Evolutionary conservation across 805 yeast species (phyloP).

Genomic region (Grigorovia jiainica): DNA sequence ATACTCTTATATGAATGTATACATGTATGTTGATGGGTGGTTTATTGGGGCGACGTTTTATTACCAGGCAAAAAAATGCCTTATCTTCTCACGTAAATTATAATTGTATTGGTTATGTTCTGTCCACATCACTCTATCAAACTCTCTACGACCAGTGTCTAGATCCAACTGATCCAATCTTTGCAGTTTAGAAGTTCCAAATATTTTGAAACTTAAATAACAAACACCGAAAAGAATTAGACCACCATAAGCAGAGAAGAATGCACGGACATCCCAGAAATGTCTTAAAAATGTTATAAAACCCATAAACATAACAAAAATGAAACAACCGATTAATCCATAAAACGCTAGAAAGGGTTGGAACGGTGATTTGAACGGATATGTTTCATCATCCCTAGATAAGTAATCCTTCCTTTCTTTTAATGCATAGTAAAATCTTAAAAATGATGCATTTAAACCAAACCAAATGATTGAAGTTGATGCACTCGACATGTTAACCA

Average conservation of each 20-base stretch:
- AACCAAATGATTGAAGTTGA: constrained; percentile 75
- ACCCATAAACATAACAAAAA: constrained; percentile 50
- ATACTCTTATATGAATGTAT: too few species aligned
- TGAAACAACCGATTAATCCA: constrained; percentile 46
- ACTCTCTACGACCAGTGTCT: constrained; percentile 77
- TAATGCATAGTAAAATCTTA: constrained; percentile 57
- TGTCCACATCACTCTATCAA: constrained; percentile 74
- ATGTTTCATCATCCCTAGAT: constrained; percentile 49
- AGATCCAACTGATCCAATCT: constrained; percentile 67
- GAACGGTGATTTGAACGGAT: constrained; percentile 60
- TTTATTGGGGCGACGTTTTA: too few species aligned
- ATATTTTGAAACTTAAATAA: constrained; percentile 45
- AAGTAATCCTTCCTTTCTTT: constrained; percentile 54
- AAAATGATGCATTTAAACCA: constrained; percentile 56
- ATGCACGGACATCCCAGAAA: constrained; percentile 53
- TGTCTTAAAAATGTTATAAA: constrained; percentile 48
- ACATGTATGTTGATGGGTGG: too few species aligned
- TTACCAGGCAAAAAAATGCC: constrained; percentile 3
- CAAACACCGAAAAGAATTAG: constrained; percentile 42
- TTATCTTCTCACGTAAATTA: constrained; percentile 1
- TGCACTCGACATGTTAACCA: constrained; percentile 60
- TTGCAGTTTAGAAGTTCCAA: constrained; percentile 55
- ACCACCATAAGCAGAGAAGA: constrained; percentile 59
- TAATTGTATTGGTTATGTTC: constrained; percentile 42
- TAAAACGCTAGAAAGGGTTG: constrained; percentile 62